Percentiles rank a stretch among this genome's conserved stretches.
Evolutionary conservation across 2,329 filamentous ascomycete species (phyloP).

Genomic region (Basipetospora sp.): DNA sequence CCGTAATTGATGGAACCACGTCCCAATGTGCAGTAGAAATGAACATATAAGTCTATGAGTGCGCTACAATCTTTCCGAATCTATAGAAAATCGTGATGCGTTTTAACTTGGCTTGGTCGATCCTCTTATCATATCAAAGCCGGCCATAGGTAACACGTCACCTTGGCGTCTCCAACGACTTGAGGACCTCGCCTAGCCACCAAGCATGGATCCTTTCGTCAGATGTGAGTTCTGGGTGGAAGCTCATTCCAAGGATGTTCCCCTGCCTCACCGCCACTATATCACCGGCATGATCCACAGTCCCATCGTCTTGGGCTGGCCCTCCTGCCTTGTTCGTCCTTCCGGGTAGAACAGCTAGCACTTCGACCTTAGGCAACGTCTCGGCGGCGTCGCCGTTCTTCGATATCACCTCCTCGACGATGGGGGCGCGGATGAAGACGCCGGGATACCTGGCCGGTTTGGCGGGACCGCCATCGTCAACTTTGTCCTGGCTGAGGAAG

Average conservation of each 20-base stretch:
- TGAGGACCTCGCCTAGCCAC: conserved; percentile 62
- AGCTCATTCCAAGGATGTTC: conserved; percentile 87
- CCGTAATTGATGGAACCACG: no score
- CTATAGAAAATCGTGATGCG: no score
- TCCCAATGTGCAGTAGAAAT: no score
- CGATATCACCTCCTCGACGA: conserved; percentile 69
- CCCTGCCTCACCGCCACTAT: conserved; percentile 81
- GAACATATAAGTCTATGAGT: no score
- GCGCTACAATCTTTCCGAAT: no score
- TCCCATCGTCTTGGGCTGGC: conserved; percentile 22
- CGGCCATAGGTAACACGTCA: no score
- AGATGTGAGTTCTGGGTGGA: conserved; percentile 83
- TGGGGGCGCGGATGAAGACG: conserved; percentile 86
- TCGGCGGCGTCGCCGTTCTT: conserved; percentile 8
- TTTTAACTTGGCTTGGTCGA: no score
- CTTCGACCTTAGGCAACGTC: conserved; percentile 24
- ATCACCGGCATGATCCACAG: conserved; percentile 42
- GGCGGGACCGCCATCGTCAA: conserved; percentile 15
- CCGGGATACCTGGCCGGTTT: conserved; percentile 48
- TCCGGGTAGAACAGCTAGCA: conserved; percentile 36
- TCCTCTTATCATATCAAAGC: no score
- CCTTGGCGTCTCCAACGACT: background rate
- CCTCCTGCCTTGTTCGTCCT: conserved; percentile 23
- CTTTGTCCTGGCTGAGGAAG: conserved; percentile 35
- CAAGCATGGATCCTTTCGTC: conserved; percentile 82